Conservation (phyloP, 768 basidiomycete genomes). For the Auriculariales sp. region DNA sequence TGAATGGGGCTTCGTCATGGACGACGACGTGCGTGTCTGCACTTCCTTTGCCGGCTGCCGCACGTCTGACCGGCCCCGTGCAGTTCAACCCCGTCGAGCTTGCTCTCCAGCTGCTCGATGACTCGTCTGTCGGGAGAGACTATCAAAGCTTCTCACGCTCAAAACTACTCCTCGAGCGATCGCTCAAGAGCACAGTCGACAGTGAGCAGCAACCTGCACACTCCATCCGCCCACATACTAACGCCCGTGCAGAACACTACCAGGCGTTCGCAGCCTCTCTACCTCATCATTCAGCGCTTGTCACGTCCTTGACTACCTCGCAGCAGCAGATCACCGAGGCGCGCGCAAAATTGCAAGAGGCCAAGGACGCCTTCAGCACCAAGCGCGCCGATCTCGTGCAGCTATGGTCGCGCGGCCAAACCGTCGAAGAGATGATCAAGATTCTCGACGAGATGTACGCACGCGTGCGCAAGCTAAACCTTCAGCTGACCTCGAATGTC, state of each 20-base stretch:
- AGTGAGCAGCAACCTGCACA: constrained; percentile 32
- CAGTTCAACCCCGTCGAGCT: constrained; percentile 92
- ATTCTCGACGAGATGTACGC: constrained; percentile 89
- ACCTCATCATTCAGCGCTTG: constrained; percentile 72
- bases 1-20: constrained; percentile 80
- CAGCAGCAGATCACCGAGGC: constrained; percentile 65
- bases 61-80: constrained; percentile 4
- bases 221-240: neutral
- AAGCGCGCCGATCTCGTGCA: constrained; percentile 84
- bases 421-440: constrained; percentile 88
- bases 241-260: constrained; percentile 51
- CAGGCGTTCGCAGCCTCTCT: constrained; percentile 90
- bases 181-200: constrained; percentile 79
- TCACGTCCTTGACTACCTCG: constrained; percentile 54
- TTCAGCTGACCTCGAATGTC: constrained; percentile 9
- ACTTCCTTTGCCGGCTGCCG: constrained; percentile 1
- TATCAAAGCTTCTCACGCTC: constrained; percentile 65
- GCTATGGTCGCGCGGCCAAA: constrained; percentile 78
- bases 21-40: constrained; percentile 62
- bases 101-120: constrained; percentile 77
- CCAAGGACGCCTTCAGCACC: constrained; percentile 63
- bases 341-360: constrained; percentile 55
- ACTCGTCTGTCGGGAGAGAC: constrained; percentile 55
- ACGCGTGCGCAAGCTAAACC: neutral
- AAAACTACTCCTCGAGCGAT: constrained; percentile 62